phyloP scores from a whole-genome alignment of 1,139 yeast species.

The Kurtzmaniella quercitrusa region DNA sequence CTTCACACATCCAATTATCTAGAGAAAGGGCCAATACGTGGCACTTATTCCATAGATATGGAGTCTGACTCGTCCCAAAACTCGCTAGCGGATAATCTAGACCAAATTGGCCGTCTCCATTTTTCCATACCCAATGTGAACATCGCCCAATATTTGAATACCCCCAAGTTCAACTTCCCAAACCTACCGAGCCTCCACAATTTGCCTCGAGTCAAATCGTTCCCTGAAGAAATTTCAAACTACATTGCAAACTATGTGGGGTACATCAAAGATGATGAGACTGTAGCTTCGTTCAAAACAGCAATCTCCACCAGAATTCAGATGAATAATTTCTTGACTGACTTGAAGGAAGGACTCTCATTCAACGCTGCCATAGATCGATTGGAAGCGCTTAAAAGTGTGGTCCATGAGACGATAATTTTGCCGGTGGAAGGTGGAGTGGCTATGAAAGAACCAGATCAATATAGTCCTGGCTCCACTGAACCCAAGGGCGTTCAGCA shows the following conservation, averaged over 20 bases:
- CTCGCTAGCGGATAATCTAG: conserved; percentile 39
- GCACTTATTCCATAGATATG: too few species aligned
- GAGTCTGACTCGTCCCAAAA: conserved; percentile 23
- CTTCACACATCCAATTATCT: too few species aligned
- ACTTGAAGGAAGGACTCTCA: conserved; percentile 48
- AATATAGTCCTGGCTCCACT: conserved; percentile 22
- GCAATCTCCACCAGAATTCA: conserved; percentile 42
- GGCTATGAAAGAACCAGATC: conserved; percentile 15
- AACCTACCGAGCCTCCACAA: conserved; percentile 21
- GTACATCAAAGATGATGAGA: conserved; percentile 2
- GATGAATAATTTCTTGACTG: conserved; percentile 46
- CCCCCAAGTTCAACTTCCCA: conserved; percentile 15
- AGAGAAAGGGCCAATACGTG: too few species aligned
- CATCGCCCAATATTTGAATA: conserved; percentile 13
- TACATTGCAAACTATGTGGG: conserved; percentile 24
- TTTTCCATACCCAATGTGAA: conserved; percentile 20
- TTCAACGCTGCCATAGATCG: conserved; percentile 52
- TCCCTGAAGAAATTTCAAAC: conserved; percentile 26
- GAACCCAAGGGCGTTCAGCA: conserved; percentile 54
- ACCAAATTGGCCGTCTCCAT: conserved; percentile 40
- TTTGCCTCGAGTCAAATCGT: conserved; percentile 20
- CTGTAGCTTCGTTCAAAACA: conserved; percentile 31
- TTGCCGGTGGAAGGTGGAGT: conserved; percentile 47
- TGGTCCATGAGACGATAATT: conserved; percentile 45
- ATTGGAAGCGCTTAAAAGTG: conserved; percentile 51